Evolutionary conservation across 352 stramenopile species (phyloP).

Genomic region (Pythium oligandrum): DNA sequence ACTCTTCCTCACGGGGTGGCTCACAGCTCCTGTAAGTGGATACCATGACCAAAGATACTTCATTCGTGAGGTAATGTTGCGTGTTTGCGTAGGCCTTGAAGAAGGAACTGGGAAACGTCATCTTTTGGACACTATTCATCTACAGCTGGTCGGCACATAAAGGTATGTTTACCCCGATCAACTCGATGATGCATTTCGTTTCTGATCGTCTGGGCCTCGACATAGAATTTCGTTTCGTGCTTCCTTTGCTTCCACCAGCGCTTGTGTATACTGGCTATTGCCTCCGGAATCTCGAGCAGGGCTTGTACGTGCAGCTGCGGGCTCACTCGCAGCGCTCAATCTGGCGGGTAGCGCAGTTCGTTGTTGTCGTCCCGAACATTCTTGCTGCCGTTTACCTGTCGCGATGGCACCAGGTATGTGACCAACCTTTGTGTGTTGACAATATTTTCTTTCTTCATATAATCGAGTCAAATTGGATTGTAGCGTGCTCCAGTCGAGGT

Average conservation of each 20-base stretch:
- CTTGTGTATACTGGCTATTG: conserved; percentile 78
- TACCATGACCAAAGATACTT: no score
- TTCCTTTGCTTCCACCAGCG: conserved; percentile 64
- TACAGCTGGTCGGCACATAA: conserved; percentile 82
- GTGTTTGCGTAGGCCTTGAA: conserved; percentile 31
- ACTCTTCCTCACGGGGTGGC: conserved; percentile 43
- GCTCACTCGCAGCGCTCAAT: conserved; percentile 54
- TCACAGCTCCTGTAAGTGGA: conserved; percentile 44
- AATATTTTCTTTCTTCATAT: neutral
- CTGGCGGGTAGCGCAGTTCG: conserved; percentile 37
- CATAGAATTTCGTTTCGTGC: conserved; percentile 81
- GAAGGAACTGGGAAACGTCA: conserved; percentile 57
- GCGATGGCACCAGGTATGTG: conserved; percentile 44
- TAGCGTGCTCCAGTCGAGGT: conserved; percentile 70
- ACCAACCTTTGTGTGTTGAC: neutral
- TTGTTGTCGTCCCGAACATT: conserved; percentile 61
- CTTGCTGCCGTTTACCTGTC: conserved; percentile 66
- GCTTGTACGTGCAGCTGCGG: conserved; percentile 49
- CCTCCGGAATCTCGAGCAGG: conserved; percentile 61
- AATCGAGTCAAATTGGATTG: neutral
- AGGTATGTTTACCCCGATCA: conserved; percentile 26
- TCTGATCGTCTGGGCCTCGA: neutral
- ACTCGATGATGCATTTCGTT: neutral
- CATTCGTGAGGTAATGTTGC: no score
- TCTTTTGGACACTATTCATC: conserved; percentile 68